These are phyloP conservation scores for Seiridium unicorne DNA, from an alignment of 2,329 filamentous ascomycete genomes.

Conservation along the genomic window DNA sequence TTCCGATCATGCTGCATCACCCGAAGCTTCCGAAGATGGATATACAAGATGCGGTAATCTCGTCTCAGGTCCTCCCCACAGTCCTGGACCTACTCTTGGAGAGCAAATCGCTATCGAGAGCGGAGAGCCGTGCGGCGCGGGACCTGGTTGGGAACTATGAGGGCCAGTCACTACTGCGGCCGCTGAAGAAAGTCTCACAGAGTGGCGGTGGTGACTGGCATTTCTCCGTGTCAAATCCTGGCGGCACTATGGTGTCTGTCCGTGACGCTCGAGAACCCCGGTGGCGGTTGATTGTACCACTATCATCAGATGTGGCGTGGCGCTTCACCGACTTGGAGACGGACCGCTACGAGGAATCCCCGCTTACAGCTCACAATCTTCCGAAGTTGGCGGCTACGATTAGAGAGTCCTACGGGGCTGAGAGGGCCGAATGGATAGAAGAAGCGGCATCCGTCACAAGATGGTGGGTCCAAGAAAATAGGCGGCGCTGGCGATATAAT, in stretches of 20 bases:
- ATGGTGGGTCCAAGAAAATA: not conserved
- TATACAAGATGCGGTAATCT: not conserved
- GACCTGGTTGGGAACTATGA: not conserved
- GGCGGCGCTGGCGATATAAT: not conserved
- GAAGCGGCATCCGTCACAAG: not conserved
- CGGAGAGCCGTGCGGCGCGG: not conserved
- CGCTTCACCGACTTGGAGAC: not conserved
- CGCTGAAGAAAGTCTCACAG: not conserved
- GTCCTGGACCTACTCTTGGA: not conserved
- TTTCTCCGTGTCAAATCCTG: not conserved
- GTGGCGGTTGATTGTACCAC: not conserved
- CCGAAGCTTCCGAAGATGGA: not conserved
- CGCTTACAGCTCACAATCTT: not conserved
- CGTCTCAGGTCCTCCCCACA: not conserved
- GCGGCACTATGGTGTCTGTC: not conserved
- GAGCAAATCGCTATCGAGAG: not conserved
- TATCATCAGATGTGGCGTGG: not conserved
- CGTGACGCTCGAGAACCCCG: not conserved
- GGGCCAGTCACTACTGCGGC: not conserved
- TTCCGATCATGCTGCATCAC: not conserved
- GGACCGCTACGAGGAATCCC: not conserved
- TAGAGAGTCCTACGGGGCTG: not conserved
- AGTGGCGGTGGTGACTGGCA: not conserved
- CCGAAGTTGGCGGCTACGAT: not conserved
- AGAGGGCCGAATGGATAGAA: not conserved